Conservation (phyloP, 1,139 yeast genomes). For the Blastobotrys serpentis region DNA sequence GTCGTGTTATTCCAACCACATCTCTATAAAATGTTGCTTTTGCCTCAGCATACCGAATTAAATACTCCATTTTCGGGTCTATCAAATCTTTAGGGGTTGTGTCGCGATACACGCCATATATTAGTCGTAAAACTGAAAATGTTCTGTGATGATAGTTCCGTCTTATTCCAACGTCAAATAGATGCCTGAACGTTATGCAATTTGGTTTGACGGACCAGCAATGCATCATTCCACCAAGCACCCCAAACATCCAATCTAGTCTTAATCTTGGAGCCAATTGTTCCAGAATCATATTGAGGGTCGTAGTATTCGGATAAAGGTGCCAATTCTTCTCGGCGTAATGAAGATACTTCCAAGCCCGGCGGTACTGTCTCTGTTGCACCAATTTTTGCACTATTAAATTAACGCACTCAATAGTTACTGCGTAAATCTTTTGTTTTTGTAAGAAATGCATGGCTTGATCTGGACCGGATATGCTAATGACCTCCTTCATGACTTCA, state of each 20-base stretch:
- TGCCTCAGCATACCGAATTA: slow-evolving; percentile 4
- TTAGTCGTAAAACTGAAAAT: slow-evolving; percentile 19
- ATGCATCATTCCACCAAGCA: slow-evolving; percentile 22
- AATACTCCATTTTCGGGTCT: slow-evolving; percentile 1
- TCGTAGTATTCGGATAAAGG: slow-evolving; percentile 24
- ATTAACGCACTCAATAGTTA: slow-evolving; percentile 19
- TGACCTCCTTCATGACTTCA: slow-evolving; percentile 25
- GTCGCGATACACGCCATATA: slow-evolving; percentile 16
- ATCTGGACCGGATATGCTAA: slow-evolving; percentile 27
- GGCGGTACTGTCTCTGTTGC: slow-evolving; percentile 9
- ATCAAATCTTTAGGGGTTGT: neutral
- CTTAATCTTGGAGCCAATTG: slow-evolving; percentile 25
- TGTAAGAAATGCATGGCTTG: slow-evolving; percentile 25
- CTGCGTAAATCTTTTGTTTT: slow-evolving; percentile 12
- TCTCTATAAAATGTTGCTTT: slow-evolving; percentile 1
- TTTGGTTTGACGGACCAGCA: slow-evolving; percentile 25
- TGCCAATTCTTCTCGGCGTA: slow-evolving; percentile 20
- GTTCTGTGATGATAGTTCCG: slow-evolving; percentile 24
- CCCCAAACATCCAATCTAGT: slow-evolving; percentile 31
- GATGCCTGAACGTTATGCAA: slow-evolving; percentile 22
- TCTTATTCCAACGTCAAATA: slow-evolving; percentile 27
- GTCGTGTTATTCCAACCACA: neutral
- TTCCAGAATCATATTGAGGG: slow-evolving; percentile 27
- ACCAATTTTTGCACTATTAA: slow-evolving; percentile 12
- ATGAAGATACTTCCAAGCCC: slow-evolving; percentile 25